A percentile compares a stretch with the other conserved stretches of the same genome.
These are phyloP conservation scores for Naganishia onofrii DNA, from an alignment of 768 basidiomycete genomes.

Conservation along the genomic window DNA sequence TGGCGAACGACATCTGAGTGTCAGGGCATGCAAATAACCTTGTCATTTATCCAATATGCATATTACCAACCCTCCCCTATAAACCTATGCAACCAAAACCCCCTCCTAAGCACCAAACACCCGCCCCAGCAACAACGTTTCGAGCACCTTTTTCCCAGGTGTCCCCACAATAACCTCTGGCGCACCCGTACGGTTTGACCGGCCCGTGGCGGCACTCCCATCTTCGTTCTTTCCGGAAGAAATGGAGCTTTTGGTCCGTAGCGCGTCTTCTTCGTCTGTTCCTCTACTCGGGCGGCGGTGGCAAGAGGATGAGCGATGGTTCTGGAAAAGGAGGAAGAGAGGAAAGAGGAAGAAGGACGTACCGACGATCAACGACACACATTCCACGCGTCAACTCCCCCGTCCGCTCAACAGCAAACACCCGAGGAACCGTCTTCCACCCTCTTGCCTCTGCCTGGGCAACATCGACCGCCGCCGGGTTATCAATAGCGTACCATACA, in stretches of 20 bases:
- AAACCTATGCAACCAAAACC: neutral
- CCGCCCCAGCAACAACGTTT: conserved; percentile 40
- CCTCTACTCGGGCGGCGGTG: conserved; percentile 15
- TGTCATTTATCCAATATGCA: no score
- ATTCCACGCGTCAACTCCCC: conserved; percentile 83
- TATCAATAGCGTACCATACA: conserved; percentile 74
- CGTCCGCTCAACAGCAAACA: conserved; percentile 67
- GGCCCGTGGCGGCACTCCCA: neutral
- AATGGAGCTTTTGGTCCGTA: conserved; percentile 25
- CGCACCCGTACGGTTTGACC: conserved; percentile 23
- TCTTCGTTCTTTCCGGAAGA: conserved; percentile 24
- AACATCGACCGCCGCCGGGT: conserved; percentile 51
- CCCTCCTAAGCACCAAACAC: conserved; percentile 43
- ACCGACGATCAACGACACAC: conserved; percentile 77
- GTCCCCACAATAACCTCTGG: conserved; percentile 43
- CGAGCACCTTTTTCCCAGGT: conserved; percentile 43
- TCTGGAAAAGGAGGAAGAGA: neutral
- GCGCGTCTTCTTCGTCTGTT: conserved; percentile 29
- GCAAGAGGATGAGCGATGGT: neutral
- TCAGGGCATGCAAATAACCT: no score
- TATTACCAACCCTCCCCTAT: neutral
- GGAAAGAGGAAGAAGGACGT: neutral
- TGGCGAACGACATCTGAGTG: no score
- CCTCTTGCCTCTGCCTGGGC: conserved; percentile 54
- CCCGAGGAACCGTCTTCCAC: conserved; percentile 61